Conservation (phyloP, 1,139 yeast genomes). For the Casaregolazyma suthepensis region DNA sequence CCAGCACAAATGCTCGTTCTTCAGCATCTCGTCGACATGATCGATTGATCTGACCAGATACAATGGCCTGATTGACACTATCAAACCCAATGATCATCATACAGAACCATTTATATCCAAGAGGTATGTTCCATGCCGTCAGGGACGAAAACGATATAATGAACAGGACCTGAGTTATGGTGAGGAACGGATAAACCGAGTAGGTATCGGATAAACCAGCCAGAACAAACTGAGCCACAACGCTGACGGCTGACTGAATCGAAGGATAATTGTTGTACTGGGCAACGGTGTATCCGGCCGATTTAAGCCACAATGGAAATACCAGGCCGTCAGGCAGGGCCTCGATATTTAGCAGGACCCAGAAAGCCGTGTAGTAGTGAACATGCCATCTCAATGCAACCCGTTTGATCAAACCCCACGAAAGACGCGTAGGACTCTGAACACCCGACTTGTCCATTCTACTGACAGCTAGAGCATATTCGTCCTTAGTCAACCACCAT, state of each 20-base stretch:
- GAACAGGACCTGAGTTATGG: constrained; percentile 31
- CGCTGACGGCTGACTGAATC: constrained; percentile 42
- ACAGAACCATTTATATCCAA: constrained; percentile 44
- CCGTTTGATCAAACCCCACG: constrained; percentile 27
- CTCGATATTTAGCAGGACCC: constrained; percentile 36
- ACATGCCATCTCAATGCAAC: constrained; percentile 34
- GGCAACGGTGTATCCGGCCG: constrained; percentile 26
- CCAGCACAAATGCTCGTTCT: constrained; percentile 38
- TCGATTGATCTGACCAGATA: constrained; percentile 37
- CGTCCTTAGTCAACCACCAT: constrained; percentile 29
- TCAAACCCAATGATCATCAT: constrained; percentile 38
- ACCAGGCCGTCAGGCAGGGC: constrained; percentile 35
- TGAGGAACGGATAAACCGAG: constrained; percentile 33
- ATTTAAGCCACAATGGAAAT: constrained; percentile 30
- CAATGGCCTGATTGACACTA: constrained; percentile 33
- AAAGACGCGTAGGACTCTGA: constrained; percentile 28
- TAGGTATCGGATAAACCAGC: constrained; percentile 36
- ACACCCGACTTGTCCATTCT: constrained; percentile 32
- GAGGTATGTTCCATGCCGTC: constrained; percentile 43
- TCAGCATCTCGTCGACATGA: constrained; percentile 35
- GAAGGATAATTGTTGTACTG: constrained; percentile 45
- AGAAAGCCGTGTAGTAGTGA: constrained; percentile 36
- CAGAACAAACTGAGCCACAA: constrained; percentile 35
- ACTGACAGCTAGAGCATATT: constrained; percentile 24
- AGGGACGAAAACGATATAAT: constrained; percentile 38